Base-by-base conservation (phyloP, 306 rosid species). In the Quillaja saponaria region DNA sequence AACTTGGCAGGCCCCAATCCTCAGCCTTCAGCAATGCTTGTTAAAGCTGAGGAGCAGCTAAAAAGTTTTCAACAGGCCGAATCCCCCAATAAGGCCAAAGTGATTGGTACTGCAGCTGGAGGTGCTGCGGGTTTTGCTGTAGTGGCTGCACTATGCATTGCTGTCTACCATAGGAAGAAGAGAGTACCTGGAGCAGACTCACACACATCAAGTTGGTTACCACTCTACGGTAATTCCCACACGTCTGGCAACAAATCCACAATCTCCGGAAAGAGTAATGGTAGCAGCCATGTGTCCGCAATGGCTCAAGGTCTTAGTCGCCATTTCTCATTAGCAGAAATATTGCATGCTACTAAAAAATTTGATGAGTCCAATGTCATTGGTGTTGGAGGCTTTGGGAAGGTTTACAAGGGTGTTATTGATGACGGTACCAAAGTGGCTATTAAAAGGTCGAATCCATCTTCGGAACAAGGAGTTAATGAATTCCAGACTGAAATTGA, bases 301-400 rank as follows among this genome's bases (percentile, higher is more conserved):
- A 49, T 64, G 61, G 67, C 87, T 52, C 87, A 82, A 58, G 81
- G 84, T 8, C 77, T 82, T 19, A 78, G 87, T 59, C 76, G 84
- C 31, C 63, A 78, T 35, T 82, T 82, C 76, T 64, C 84, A 10
- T 71, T 75, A 42, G 69, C 63, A 3, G 87, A 82, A 69, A 82
- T 82, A 9, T 78, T 50, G 55, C 66, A 78, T 0, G 84, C 84
- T 58, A 82, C 81, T 6, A 64, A 64, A 47, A 71, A 20, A 35
- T 82, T 82, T 33, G 81, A 82, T 14, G 87, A 82, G 67, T 60
- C 81, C 31, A 72, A 64, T 49, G 84, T 82, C 11, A 82, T 82
- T 60, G 87, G 87, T 38, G 87, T 82, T 64, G 87, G 87, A 71
- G 87, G 87, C 19, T 82, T 82, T 41, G 84, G 84, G 31, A 82